Percentiles rank a stretch among this genome's conserved stretches.
These are phyloP conservation scores for Ophiostoma perfectum DNA, from an alignment of 2,329 filamentous ascomycete genomes.

Conservation along the genomic window DNA sequence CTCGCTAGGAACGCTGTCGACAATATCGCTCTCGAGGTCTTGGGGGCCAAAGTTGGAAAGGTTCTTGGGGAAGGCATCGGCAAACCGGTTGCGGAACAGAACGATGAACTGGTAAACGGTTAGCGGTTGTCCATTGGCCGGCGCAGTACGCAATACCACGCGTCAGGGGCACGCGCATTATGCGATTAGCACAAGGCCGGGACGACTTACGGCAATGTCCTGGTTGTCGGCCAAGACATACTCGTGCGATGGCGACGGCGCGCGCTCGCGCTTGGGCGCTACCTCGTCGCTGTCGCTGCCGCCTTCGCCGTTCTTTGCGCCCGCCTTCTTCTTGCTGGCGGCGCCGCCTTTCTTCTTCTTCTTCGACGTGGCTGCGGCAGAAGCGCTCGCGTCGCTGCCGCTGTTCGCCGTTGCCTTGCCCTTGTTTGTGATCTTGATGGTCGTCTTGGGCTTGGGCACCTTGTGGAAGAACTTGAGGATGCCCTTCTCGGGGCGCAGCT, in stretches of 20 bases:
- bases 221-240: conserved; percentile 84
- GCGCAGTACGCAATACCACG: background rate
- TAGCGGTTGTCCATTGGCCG: conserved; percentile 28
- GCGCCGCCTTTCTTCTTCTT: conserved; percentile 14
- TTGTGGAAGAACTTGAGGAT: conserved; percentile 66
- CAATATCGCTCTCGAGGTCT: conserved; percentile 83
- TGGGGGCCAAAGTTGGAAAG: conserved; percentile 88
- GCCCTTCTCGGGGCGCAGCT: conserved; percentile 49
- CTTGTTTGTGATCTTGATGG: conserved; percentile 23
- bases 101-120: conserved; percentile 72
- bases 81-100: conserved; percentile 94
- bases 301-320: conserved; percentile 6
- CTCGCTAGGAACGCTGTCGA: conserved; percentile 71
- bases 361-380: conserved; percentile 34
- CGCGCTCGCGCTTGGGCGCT: conserved; percentile 63
- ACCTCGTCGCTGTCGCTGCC: conserved; percentile 51
- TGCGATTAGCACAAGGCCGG: conserved; percentile 18
- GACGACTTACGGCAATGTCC: conserved; percentile 72
- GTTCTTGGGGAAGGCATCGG: conserved; percentile 80
- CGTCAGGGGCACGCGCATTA: background rate
- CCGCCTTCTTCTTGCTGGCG: conserved; percentile 10
- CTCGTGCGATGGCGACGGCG: conserved; percentile 84
- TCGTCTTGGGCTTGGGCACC: conserved; percentile 40
- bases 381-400: conserved; percentile 13
- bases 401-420: conserved; percentile 24